Conservation (phyloP, 139 green algal genomes). For the Tetradesmus lagerheimii region DNA sequence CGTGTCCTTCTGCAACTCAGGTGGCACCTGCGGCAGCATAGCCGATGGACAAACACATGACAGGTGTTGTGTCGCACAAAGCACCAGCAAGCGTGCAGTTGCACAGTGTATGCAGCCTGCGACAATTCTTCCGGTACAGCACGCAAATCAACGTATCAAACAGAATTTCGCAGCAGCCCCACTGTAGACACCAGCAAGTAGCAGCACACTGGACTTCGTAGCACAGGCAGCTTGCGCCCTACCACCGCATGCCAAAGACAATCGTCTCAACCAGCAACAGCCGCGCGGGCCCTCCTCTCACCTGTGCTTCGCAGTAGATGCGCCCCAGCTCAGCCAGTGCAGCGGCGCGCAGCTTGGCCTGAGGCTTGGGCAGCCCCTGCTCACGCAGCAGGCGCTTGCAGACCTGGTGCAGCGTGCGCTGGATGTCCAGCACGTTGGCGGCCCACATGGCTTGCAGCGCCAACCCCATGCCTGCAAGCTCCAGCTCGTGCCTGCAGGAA, state of each 20-base stretch:
- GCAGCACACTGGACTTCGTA: no score
- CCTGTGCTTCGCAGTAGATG: conserved; percentile 65
- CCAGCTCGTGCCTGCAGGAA: conserved; percentile 64
- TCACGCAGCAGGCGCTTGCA: conserved; percentile 57
- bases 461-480: conserved; percentile 83
- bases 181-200: not conserved
- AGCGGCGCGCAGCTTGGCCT: conserved; percentile 49
- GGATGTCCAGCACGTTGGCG: conserved; percentile 92
- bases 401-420: conserved; percentile 81
- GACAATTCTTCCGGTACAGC: no score
- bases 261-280: no score
- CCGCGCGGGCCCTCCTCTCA: no score
- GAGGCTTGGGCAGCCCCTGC: not conserved
- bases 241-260: no score
- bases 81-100: no score
- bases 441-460: conserved; percentile 96
- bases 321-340: conserved; percentile 66
- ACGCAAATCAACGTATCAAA: no score
- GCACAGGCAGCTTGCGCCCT: no score
- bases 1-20: conserved; percentile 39
- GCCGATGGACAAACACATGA: no score
- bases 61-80: no score
- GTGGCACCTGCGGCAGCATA: not conserved
- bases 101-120: no score
- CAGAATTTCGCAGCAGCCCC: not conserved